Conservation (phyloP, 306 rosid genomes). For the cucumber (Cucumis sativus) region Cucumber_9930_V3 NC_026656.2:14090501-14091000, state of each 20-base stretch:
- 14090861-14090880: constrained; percentile 47
- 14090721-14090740: not conserved
- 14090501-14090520: too few relatives aligned
- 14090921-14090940: not conserved
- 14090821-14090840: not conserved
- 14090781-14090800: not conserved
- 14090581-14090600: too few relatives aligned
- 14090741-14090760: not conserved
- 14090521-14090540: too few relatives aligned
- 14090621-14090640: not conserved
- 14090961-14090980: too few relatives aligned
- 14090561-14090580: too few relatives aligned
- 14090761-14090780: not conserved
- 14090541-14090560: too few relatives aligned
- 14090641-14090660: not conserved
- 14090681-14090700: not conserved
- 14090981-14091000: too few relatives aligned
- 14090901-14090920: constrained; percentile 10
- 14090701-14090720: not conserved
- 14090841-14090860: constrained; percentile 45
- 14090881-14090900: constrained; percentile 56
- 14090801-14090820: not conserved
- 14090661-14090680: not conserved
- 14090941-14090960: not conserved
- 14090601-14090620: not conserved